These are phyloP conservation scores for Colletotrichum tabaci DNA, from an alignment of 2,329 filamentous ascomycete genomes.

Conservation along the genomic window DNA sequence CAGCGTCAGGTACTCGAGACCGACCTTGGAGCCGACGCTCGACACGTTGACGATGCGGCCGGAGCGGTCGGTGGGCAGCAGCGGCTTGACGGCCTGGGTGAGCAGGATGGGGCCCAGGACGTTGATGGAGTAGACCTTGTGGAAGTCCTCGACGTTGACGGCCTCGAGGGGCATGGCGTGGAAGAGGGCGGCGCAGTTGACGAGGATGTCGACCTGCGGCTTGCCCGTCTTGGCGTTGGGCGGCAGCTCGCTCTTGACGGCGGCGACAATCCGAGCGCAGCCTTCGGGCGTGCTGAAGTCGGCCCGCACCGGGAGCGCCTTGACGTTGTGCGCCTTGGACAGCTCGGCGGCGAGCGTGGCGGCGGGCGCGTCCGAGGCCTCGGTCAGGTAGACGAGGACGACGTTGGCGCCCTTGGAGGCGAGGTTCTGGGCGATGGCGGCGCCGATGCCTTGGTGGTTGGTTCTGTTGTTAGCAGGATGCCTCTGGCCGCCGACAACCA, in stretches of 20 bases:
- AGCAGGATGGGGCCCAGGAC: constrained; percentile 71
- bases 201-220: constrained; percentile 69
- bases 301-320: constrained; percentile 71
- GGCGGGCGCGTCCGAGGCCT: constrained; percentile 65
- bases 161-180: constrained; percentile 62
- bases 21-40: constrained; percentile 67
- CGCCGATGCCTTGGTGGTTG: constrained; percentile 68
- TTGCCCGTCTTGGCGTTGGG: constrained; percentile 62
- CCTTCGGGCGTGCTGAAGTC: constrained; percentile 72
- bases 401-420: constrained; percentile 73
- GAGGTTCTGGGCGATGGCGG: constrained; percentile 70
- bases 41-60: constrained; percentile 72
- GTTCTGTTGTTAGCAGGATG: constrained; percentile 9
- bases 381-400: constrained; percentile 72
- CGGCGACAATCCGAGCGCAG: constrained; percentile 67
- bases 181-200: constrained; percentile 72
- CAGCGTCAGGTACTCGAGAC: constrained; percentile 68
- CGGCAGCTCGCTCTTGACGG: constrained; percentile 60
- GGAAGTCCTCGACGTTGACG: constrained; percentile 66
- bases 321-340: constrained; percentile 60
- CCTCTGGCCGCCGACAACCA: constrained; percentile 17
- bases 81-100: constrained; percentile 66
- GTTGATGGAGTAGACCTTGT: constrained; percentile 70
- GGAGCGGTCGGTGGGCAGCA: constrained; percentile 69
- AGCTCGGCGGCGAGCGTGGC: constrained; percentile 64